These are phyloP conservation scores for Tolypocladium tundrense DNA, from an alignment of 2,329 filamentous ascomycete genomes.

Conservation along the genomic window DNA sequence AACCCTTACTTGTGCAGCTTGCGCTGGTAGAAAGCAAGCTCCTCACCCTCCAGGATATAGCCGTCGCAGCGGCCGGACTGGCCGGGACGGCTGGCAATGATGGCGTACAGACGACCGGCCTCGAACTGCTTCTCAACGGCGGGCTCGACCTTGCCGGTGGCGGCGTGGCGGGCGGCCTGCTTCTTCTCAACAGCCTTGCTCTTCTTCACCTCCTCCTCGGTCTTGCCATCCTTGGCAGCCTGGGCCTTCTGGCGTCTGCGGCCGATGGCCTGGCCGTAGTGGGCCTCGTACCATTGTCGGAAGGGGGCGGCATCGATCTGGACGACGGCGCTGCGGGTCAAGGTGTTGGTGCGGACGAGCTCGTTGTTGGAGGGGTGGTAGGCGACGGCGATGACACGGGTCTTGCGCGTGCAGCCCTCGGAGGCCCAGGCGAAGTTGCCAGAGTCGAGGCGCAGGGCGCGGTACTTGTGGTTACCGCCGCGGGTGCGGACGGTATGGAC, in stretches of 20 bases:
- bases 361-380: conserved; percentile 99
- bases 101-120: conserved; percentile 93
- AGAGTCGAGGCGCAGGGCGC: conserved; percentile 93
- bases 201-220: conserved; percentile 73
- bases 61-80: conserved; percentile 96
- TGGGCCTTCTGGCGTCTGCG: conserved; percentile 83
- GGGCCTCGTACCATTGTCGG: conserved; percentile 99
- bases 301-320: conserved; percentile 98
- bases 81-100: conserved; percentile 84
- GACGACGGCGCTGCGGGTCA: conserved; percentile 97
- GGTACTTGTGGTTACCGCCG: conserved; percentile 99
- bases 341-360: conserved; percentile 99
- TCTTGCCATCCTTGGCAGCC: conserved; percentile 46
- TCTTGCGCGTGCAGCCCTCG: conserved; percentile 97
- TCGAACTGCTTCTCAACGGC: conserved; percentile 98
- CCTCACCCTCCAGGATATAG: conserved; percentile 98
- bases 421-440: conserved; percentile 99
- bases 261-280: conserved; percentile 89
- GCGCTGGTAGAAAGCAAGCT: conserved; percentile 99
- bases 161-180: conserved; percentile 78
- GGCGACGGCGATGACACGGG: conserved; percentile 94
- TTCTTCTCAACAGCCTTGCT: conserved; percentile 93
- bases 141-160: conserved; percentile 82
- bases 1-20: conserved; percentile 88
- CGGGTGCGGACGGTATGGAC: conserved; percentile 95